Percentiles rank a stretch among this genome's conserved stretches.
These are phyloP conservation scores for Asterella californica DNA, from an alignment of 225 moss, liverwort and hornwort species.

Conservation along the genomic window DNA sequence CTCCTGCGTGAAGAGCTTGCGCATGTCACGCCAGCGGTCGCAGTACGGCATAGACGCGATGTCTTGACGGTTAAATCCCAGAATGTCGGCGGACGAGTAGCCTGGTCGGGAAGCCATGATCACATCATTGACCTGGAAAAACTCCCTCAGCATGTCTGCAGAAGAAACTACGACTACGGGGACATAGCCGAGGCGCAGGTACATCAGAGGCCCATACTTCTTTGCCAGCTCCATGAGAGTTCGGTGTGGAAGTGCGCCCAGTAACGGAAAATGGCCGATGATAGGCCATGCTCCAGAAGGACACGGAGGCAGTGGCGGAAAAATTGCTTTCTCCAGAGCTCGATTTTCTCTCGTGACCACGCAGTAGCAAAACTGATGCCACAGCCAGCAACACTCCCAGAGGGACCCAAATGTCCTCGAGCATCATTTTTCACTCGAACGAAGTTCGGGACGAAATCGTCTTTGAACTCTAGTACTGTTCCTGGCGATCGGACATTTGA, in stretches of 20 bases:
- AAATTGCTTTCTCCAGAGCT: not conserved
- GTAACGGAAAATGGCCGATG: not conserved
- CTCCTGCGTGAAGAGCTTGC: conserved; percentile 39
- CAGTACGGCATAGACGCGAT: not conserved
- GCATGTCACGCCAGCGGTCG: conserved; percentile 27
- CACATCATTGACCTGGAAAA: not conserved
- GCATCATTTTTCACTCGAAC: too few species aligned
- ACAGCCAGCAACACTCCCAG: not conserved
- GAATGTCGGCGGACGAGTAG: not conserved
- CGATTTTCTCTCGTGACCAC: not conserved
- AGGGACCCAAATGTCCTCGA: not conserved
- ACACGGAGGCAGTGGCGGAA: not conserved
- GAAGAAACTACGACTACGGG: not conserved
- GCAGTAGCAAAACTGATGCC: not conserved
- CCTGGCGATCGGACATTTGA: too few species aligned
- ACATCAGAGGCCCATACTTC: not conserved
- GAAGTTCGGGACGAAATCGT: too few species aligned
- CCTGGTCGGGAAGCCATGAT: not conserved
- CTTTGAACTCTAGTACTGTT: too few species aligned
- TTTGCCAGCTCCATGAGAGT: not conserved
- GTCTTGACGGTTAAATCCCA: not conserved
- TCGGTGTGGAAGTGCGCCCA: not conserved
- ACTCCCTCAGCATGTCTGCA: not conserved
- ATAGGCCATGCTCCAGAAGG: not conserved
- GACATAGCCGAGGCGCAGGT: not conserved